These are phyloP conservation scores for Pouteria glomerata DNA, from an alignment of 148 eudicot genomes.

Conservation along the genomic window DNA sequence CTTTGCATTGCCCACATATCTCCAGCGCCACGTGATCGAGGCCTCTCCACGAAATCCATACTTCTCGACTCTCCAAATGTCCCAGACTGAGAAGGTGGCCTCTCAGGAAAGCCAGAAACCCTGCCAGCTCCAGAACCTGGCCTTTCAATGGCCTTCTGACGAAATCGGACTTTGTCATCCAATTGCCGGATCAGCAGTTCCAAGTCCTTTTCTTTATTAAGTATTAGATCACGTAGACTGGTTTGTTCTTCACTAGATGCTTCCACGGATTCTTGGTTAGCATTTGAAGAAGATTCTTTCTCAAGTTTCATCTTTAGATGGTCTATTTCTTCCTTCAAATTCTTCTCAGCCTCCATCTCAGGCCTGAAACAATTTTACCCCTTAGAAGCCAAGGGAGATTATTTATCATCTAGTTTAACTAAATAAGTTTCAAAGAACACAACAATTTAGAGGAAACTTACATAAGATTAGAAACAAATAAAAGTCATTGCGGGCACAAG, in stretches of 20 bases:
- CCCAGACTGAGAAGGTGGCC: slow-evolving; percentile 57
- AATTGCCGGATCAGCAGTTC: slow-evolving; percentile 57
- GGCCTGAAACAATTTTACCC: slow-evolving; percentile 31
- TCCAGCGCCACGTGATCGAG: slow-evolving; percentile 71
- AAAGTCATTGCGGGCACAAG: background rate
- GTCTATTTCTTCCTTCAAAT: slow-evolving; percentile 45
- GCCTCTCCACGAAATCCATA: slow-evolving; percentile 62
- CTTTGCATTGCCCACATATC: slow-evolving; percentile 59
- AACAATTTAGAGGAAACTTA: background rate
- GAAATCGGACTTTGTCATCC: slow-evolving; percentile 76
- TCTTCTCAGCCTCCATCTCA: slow-evolving; percentile 52
- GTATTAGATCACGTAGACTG: slow-evolving; percentile 34
- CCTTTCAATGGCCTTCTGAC: slow-evolving; percentile 57
- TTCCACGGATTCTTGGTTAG: slow-evolving; percentile 21
- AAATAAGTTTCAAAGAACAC: background rate
- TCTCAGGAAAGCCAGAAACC: slow-evolving; percentile 20
- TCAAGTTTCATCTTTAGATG: slow-evolving; percentile 33
- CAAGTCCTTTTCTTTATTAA: slow-evolving; percentile 52
- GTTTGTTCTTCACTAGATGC: slow-evolving; percentile 36
- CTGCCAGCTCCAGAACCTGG: slow-evolving; percentile 74
- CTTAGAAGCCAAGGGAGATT: background rate
- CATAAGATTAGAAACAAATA: background rate
- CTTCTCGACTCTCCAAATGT: slow-evolving; percentile 49
- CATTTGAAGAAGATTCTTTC: slow-evolving; percentile 35
- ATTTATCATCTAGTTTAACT: background rate